Conservation (phyloP, 805 yeast genomes). For the Barnettozyma californica region DNA sequence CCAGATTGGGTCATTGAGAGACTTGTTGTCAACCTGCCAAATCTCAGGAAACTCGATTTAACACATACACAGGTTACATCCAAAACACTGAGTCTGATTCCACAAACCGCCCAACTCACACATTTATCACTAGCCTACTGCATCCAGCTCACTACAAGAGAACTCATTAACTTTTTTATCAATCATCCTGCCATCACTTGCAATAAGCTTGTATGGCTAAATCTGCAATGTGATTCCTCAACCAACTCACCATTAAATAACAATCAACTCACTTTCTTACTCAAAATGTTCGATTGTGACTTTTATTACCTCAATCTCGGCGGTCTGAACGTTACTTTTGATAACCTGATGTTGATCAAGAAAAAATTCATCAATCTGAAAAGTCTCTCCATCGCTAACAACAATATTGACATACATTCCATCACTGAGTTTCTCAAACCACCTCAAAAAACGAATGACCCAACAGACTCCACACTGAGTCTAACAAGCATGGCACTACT, state of each 20-base stretch:
- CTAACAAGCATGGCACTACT: conserved; percentile 1
- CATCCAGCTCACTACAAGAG: conserved; percentile 65
- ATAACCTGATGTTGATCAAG: conserved; percentile 34
- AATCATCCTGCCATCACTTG: conserved; percentile 59
- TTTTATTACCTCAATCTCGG: conserved; percentile 52
- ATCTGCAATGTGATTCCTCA: conserved; percentile 56
- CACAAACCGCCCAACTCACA: conserved; percentile 54
- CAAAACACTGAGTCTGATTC: conserved; percentile 48
- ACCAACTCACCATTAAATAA: conserved; percentile 54
- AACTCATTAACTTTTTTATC: conserved; percentile 60
- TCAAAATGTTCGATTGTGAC: conserved; percentile 35
- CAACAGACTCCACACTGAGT: conserved; percentile 4
- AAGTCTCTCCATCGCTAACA: conserved; percentile 32
- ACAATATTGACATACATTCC: conserved; percentile 28
- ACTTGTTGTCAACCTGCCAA: conserved; percentile 50
- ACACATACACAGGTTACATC: conserved; percentile 77
- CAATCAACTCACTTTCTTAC: conserved; percentile 42
- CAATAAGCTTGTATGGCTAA: conserved; percentile 57
- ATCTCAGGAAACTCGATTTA: conserved; percentile 65
- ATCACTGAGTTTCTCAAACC: conserved; percentile 29
- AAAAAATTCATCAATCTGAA: conserved; percentile 34
- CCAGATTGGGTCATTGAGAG: conserved; percentile 50
- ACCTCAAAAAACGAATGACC: conserved; percentile 15
- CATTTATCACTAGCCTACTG: conserved; percentile 68
- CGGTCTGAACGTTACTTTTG: conserved; percentile 50